phyloP scores from a whole-genome alignment of 768 basidiomycete species.

The Lentinus brumalis region DNA sequence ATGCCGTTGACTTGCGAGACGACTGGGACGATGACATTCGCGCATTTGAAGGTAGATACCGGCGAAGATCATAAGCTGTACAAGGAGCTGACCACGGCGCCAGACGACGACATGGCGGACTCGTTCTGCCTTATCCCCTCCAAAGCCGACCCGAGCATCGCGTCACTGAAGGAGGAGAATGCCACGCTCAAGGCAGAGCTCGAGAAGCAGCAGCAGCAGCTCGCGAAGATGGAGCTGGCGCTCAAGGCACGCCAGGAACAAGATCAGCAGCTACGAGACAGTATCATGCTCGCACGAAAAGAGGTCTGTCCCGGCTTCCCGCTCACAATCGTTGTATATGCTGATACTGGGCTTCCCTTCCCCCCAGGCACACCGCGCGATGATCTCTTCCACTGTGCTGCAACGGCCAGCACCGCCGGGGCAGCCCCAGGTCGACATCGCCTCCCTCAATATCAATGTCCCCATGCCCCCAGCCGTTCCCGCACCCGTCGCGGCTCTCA shows the following conservation, averaged over 20 bases:
- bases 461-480: conserved; percentile 47
- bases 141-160: conserved; percentile 51
- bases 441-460: conserved; percentile 58
- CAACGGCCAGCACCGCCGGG: conserved; percentile 38
- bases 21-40: conserved; percentile 66
- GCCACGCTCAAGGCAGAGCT: conserved; percentile 59
- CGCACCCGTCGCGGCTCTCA: conserved; percentile 50
- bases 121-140: conserved; percentile 79
- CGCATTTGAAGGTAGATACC: conserved; percentile 58
- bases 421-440: conserved; percentile 50
- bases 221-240: conserved; percentile 62
- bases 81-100: not conserved
- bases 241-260: conserved; percentile 76
- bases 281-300: conserved; percentile 70
- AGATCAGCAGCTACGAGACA: conserved; percentile 77
- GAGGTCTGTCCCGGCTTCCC: conserved; percentile 46
- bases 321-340: not conserved
- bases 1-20: conserved; percentile 32
- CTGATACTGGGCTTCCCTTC: conserved; percentile 1
- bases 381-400: conserved; percentile 66
- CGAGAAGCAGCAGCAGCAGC: conserved; percentile 54
- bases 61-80: too few relatives aligned
- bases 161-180: conserved; percentile 68
- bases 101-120: conserved; percentile 73
- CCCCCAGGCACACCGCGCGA: conserved; percentile 73